Conservation (phyloP, 768 basidiomycete genomes). For the Boletales sp. region DNA sequence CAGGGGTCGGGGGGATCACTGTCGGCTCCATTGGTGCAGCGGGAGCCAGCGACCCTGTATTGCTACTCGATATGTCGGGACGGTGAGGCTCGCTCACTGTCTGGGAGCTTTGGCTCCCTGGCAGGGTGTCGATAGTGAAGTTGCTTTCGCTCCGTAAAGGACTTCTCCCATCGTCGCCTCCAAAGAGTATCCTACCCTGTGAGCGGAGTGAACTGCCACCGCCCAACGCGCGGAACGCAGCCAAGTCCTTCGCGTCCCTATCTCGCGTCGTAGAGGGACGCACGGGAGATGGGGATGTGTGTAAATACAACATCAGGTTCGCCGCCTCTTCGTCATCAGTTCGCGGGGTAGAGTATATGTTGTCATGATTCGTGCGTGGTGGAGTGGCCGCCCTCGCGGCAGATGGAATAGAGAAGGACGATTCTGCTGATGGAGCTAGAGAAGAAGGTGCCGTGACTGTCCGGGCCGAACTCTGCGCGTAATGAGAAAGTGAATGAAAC, state of each 20-base stretch:
- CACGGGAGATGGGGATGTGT: slow-evolving; percentile 80
- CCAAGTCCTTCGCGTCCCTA: slow-evolving; percentile 47
- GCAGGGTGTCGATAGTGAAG: slow-evolving; percentile 20
- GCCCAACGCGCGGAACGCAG: slow-evolving; percentile 55
- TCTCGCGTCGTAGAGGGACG: slow-evolving; percentile 50
- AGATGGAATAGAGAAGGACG: slow-evolving; percentile 31
- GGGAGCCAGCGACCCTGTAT: slow-evolving; percentile 18
- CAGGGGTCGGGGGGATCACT: slow-evolving; percentile 34
- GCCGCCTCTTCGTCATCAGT: slow-evolving; percentile 77
- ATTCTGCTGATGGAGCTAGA: slow-evolving; percentile 37
- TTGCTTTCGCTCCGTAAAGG: slow-evolving; percentile 28
- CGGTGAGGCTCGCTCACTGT: slow-evolving; percentile 14
- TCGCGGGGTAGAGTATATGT: slow-evolving; percentile 45
- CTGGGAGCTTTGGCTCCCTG: slow-evolving; percentile 27
- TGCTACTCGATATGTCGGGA: slow-evolving; percentile 14
- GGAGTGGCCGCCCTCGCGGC: slow-evolving; percentile 32
- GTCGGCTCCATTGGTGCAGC: slow-evolving; percentile 29
- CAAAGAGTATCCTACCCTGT: slow-evolving; percentile 70
- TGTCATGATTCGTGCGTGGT: slow-evolving; percentile 30
- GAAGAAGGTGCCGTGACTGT: slow-evolving; percentile 42
- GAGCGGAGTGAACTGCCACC: slow-evolving; percentile 45
- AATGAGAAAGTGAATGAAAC: slow-evolving; percentile 57
- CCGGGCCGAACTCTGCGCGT: slow-evolving; percentile 64
- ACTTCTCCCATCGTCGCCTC: slow-evolving; percentile 28
- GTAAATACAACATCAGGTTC: slow-evolving; percentile 81